Evolutionary conservation across 2,329 filamentous ascomycete species (phyloP).

Genomic region (Penicillium olsonii): DNA sequence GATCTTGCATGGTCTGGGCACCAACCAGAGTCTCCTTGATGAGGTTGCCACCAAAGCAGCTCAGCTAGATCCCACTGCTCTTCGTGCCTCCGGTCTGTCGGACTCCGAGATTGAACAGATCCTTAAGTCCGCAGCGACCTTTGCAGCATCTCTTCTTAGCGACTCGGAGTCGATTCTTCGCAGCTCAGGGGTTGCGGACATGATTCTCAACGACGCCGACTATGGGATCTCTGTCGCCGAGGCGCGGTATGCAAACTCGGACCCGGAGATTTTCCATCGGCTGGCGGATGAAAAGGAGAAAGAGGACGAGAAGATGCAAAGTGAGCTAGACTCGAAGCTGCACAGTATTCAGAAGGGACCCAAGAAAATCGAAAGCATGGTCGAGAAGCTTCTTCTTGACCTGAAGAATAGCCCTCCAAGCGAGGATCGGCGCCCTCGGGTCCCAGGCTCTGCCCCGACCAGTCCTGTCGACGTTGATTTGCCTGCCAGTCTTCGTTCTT

Average conservation of each 20-base stretch:
- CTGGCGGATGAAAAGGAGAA: constrained; percentile 51
- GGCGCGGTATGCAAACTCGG: constrained; percentile 49
- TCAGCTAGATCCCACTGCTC: constrained; percentile 36
- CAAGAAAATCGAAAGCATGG: constrained; percentile 36
- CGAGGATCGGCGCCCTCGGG: constrained; percentile 12
- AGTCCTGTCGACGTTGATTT: constrained; percentile 21
- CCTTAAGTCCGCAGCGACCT: constrained; percentile 40
- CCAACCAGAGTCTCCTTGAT: constrained; percentile 54
- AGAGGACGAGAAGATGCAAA: constrained; percentile 49
- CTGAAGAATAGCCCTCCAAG: constrained; percentile 33
- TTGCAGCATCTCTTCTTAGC: constrained; percentile 43
- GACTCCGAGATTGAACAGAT: constrained; percentile 39
- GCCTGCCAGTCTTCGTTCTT: constrained; percentile 30
- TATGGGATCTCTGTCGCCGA: constrained; percentile 57
- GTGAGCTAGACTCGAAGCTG: constrained; percentile 44
- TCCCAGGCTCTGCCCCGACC: constrained; percentile 11
- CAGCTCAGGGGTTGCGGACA: constrained; percentile 52
- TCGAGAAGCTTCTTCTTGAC: constrained; percentile 42
- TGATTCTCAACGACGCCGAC: constrained; percentile 53
- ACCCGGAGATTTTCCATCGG: constrained; percentile 43
- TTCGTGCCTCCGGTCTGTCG: constrained; percentile 35
- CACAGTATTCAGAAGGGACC: constrained; percentile 44
- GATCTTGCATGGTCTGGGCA: constrained; percentile 52
- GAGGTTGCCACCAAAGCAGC: constrained; percentile 48
- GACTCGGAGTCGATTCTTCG: constrained; percentile 50